Evolutionary conservation across 1,284 basidiomycete species (phyloP).

Genomic region (Ceratobasidium sp.): DNA sequence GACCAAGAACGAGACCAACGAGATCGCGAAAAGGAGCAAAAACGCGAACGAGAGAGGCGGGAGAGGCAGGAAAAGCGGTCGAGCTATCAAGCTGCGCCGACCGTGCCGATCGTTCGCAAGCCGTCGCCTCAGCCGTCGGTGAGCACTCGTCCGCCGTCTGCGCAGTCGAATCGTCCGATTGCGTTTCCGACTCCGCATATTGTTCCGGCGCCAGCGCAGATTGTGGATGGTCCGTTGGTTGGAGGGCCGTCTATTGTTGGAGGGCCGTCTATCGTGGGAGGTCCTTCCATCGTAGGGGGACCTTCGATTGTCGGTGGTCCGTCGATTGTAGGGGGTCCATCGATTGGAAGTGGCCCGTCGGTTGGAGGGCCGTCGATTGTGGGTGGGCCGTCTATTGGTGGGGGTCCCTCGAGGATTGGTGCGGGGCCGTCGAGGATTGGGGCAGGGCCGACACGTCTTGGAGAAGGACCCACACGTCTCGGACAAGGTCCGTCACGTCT

Average conservation of each 20-base stretch:
- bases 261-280: not conserved
- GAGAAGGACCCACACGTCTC: constrained; percentile 7
- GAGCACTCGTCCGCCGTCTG: not conserved
- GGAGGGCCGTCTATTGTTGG: constrained; percentile 9
- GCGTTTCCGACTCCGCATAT: constrained; percentile 27
- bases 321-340: constrained; percentile 4
- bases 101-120: constrained; percentile 29
- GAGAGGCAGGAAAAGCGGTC: not conserved
- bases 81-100: constrained; percentile 19
- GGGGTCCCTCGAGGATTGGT: constrained; percentile 1
- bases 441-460: not conserved
- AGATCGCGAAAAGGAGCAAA: constrained; percentile 1
- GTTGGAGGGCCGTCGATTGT: constrained; percentile 3
- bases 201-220: not conserved
- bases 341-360: not conserved
- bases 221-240: constrained; percentile 10
- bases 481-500: constrained; percentile 1
- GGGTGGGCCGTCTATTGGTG: not conserved
- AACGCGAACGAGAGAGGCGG: constrained; percentile 9
- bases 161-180: constrained; percentile 16
- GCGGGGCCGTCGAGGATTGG: not conserved
- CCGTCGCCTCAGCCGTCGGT: constrained; percentile 18
- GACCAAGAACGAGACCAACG: constrained; percentile 13
- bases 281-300: constrained; percentile 12
- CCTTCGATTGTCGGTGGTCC: constrained; percentile 14